A percentile compares a stretch with the other conserved stretches of the same genome.
These are phyloP conservation scores for Lotus japonicus DNA, from an alignment of 306 rosid species.

Conservation along the genomic window DNA sequence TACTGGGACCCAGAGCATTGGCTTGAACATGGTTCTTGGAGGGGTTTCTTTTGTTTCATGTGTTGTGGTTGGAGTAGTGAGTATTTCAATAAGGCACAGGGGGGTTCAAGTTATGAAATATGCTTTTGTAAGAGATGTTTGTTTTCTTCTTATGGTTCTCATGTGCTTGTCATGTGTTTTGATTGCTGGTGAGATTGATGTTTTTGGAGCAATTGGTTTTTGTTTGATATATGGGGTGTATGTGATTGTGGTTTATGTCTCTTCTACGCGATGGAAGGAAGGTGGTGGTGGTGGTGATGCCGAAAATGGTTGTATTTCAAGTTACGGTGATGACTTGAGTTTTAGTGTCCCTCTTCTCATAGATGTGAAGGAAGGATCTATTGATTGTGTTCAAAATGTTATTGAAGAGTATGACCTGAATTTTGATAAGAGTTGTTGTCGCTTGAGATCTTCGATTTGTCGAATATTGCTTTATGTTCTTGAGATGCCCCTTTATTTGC, in stretches of 20 bases:
- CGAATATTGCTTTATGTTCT: neutral
- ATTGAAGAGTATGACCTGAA: constrained; percentile 4
- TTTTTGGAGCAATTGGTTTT: constrained; percentile 40
- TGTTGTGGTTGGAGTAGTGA: constrained; percentile 37
- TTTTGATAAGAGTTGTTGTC: constrained; percentile 4
- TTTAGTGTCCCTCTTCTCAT: constrained; percentile 29
- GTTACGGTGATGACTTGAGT: constrained; percentile 17
- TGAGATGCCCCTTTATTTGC: constrained; percentile 33
- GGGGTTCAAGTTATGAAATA: constrained; percentile 18
- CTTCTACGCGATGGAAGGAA: constrained; percentile 13
- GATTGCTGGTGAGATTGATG: constrained; percentile 23
- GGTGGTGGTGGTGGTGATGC: neutral
- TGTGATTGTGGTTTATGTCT: constrained; percentile 25
- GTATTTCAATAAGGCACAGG: constrained; percentile 20
- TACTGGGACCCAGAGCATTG: constrained; percentile 22
- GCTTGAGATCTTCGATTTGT: constrained; percentile 15
- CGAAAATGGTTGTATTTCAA: constrained; percentile 16
- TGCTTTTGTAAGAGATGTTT: constrained; percentile 35
- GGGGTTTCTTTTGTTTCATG: constrained; percentile 36
- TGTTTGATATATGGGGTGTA: constrained; percentile 28
- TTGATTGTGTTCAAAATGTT: constrained; percentile 12
- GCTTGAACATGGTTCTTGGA: constrained; percentile 34
- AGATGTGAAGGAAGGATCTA: constrained; percentile 19
- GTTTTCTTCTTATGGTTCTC: constrained; percentile 28
- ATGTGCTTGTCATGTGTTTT: constrained; percentile 22